Evolutionary conservation across 768 basidiomycete genomes (phyloP), one percentile per base, ranked within the genome.

Genomic region (Mycena amicta): DNA sequence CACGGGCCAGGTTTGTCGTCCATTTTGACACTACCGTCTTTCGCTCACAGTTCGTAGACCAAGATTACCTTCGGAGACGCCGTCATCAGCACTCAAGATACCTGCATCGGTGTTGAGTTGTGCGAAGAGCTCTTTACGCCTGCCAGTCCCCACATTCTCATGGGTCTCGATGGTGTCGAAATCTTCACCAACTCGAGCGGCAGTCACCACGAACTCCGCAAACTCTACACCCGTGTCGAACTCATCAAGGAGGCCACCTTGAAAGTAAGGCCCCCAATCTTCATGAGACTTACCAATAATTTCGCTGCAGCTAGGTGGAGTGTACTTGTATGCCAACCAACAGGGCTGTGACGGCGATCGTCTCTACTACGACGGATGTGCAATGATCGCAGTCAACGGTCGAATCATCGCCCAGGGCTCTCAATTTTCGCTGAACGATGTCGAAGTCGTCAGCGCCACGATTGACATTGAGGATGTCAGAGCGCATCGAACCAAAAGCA

Each of bases 111-210:
- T 2, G 86, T 98, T 6, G 97, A 99, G 74, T 78, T 98, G 8
- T 99, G 97, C 71, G 97, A 99, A 73, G 97, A 99, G 70, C 76
- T 98, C 11, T 99, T 99, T 71, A 99, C 97, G 0, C 97, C 97
- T 2, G 86, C 88, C 3, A 96, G 97, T 60, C 97, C 97, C 4
- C 97, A 99, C 70, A 96, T 98, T 56, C 75, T 89, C 13, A 98
- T 98, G 97, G 97, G 96, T 5, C 83, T 99, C 8, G 96, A 99
- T 67, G 97, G 97, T 4, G 96, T 98, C 6, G 97, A 99, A 73
- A 97, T 99, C 50, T 98, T 98, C 70, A 98, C 96, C 8, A 99
- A 99, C 74, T 98, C 97, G 1, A 95, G 93, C 62, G 97, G 95
- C 4, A 96, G 93, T 72, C 97, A 99, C 70, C 97, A 99, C 68